Evolutionary conservation across 768 basidiomycete genomes (phyloP).

Genomic region (button mushroom (Agaricus bisporus)): DNA sequence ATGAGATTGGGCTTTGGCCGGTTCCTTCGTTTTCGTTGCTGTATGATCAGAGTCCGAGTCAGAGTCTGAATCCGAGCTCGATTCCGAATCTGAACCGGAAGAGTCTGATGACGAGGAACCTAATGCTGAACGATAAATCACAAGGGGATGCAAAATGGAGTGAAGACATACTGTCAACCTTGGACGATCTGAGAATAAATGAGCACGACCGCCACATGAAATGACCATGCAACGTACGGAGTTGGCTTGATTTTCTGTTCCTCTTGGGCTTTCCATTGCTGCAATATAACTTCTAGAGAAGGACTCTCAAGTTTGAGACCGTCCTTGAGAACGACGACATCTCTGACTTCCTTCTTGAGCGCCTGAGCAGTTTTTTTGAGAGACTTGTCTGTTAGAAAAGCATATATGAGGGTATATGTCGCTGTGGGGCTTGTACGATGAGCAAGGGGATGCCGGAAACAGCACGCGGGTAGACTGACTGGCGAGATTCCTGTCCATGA

Average conservation of each 20-base stretch:
- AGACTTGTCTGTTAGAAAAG: slow-evolving; percentile 60
- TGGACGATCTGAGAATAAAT: neutral
- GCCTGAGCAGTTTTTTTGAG: slow-evolving; percentile 70
- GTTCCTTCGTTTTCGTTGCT: neutral
- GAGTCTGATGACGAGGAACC: slow-evolving; percentile 3
- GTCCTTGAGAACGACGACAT: slow-evolving; percentile 55
- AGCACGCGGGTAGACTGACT: slow-evolving; percentile 29
- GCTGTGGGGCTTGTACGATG: slow-evolving; percentile 31
- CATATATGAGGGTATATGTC: slow-evolving; percentile 71
- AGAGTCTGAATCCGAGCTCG: slow-evolving; percentile 23
- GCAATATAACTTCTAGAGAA: slow-evolving; percentile 59
- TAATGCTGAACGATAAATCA: neutral
- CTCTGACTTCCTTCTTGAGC: slow-evolving; percentile 68
- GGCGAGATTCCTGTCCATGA: slow-evolving; percentile 48
- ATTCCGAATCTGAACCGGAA: slow-evolving; percentile 13
- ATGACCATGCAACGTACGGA: slow-evolving; percentile 15
- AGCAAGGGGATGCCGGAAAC: slow-evolving; percentile 1
- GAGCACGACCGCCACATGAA: slow-evolving; percentile 10
- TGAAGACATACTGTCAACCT: slow-evolving; percentile 1
- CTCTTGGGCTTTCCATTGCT: slow-evolving; percentile 48
- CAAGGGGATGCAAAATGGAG: neutral
- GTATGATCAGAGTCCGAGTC: slow-evolving; percentile 10
- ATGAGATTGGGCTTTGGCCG: neutral
- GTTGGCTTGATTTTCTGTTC: slow-evolving; percentile 18
- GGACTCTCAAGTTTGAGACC: slow-evolving; percentile 40